Base-by-base conservation (phyloP, 2,329 filamentous ascomycete genomes). In the Fusarium chlamydosporum region DNA sequence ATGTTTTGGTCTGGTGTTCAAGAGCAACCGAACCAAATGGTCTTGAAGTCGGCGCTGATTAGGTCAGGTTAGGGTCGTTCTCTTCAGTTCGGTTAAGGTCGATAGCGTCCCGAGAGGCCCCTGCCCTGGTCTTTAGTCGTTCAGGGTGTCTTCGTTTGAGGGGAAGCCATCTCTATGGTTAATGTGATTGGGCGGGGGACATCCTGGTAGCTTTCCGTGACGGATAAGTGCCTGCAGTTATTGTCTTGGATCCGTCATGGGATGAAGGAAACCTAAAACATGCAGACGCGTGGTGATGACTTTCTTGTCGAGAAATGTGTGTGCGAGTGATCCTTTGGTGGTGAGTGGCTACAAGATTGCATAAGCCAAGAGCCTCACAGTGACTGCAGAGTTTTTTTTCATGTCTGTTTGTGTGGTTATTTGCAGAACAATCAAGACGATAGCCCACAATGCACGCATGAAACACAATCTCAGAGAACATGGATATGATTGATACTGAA, bases 221-320 rank as follows among this genome's bases (percentile, higher is more conserved):
- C 59, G 61, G 56, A 61, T 48, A 60, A 63, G 58, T 67, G 50
- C 63, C 59, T 68, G 47, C 58, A 64, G 45, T 41, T 47, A 38
- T 47, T 47, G 55, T 51, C 48, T 35, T 65, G 60, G 46, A 31
- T 51, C 23, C 59, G 11, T 45, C 35, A 33, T 62, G 48, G 41
- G 16, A 34, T 31, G 16, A 62, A 37, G 31, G 31, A 47, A 54
- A 42, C 43, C 55, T 52, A 41, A 61, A 50, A 50, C 42, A 27
- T 20, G 29, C 37, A 31, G 38, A 40, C 35, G 57, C 43, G 41
- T 23, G 34, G 26, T 56, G 26, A 56, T 50, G n/a, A 9, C n/a
- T 38, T 42, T 15, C 26, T 43, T 33, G 31, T 13, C 26, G 18
- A 18, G 16, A 45, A 15, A 18, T 29, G 16, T 45, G 42, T 29